A percentile compares a stretch with the other conserved stretches of the same genome.
These are phyloP conservation scores for Pochonia chlamydosporia DNA, from an alignment of 2,329 filamentous ascomycete species.

Conservation along the genomic window DNA sequence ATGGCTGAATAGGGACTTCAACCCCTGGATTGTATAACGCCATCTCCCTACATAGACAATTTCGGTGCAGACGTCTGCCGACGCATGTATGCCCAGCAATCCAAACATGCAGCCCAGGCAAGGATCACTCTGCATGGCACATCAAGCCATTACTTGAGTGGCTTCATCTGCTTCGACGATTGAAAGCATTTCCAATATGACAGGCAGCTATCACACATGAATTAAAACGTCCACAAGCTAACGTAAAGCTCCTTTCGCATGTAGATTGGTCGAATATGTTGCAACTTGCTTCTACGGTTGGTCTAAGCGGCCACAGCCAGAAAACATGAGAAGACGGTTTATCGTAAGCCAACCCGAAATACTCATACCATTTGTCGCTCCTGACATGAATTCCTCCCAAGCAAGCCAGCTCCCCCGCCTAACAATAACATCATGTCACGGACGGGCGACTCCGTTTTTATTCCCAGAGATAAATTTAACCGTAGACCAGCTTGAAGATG, in stretches of 20 bases:
- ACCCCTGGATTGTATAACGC: too few relatives aligned
- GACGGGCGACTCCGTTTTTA: neutral
- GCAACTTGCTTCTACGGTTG: constrained; percentile 5
- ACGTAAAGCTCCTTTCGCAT: neutral
- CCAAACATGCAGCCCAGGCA: too few relatives aligned
- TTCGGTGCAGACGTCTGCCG: too few relatives aligned
- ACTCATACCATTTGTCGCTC: neutral
- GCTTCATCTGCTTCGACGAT: neutral
- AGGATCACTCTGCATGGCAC: neutral
- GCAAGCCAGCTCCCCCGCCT: neutral
- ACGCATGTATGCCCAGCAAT: too few relatives aligned
- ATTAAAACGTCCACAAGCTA: neutral
- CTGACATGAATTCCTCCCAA: constrained; percentile 1
- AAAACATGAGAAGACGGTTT: constrained; percentile 3
- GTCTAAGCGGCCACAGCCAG: constrained; percentile 6
- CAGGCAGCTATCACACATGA: neutral
- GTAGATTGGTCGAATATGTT: constrained; percentile 6
- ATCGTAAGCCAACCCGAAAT: constrained; percentile 6
- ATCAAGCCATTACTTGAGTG: neutral
- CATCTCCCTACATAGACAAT: too few relatives aligned
- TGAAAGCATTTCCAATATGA: neutral
- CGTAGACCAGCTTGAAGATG: constrained; percentile 85
- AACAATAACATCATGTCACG: neutral
- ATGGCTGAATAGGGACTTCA: too few relatives aligned
- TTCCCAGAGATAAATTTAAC: constrained; percentile 24